Evolutionary conservation across 164 flowering plant genomes (phyloP).

Genomic region (Macadamia tetraphylla): DNA sequence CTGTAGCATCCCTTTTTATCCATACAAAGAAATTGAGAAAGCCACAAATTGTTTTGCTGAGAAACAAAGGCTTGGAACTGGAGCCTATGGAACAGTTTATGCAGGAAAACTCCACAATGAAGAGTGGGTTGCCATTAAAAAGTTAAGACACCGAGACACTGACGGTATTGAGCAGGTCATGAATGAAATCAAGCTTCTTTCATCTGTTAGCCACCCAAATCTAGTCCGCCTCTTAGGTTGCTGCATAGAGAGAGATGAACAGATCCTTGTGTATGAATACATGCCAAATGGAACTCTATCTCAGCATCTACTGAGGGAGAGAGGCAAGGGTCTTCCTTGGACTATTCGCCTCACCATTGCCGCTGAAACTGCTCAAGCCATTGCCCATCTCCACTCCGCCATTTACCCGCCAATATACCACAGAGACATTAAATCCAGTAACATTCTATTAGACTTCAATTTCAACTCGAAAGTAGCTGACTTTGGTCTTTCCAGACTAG

Average conservation of each 20-base stretch:
- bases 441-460: slow-evolving; percentile 63
- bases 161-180: slow-evolving; percentile 65
- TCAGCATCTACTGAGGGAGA: slow-evolving; percentile 71
- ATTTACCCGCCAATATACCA: slow-evolving; percentile 76
- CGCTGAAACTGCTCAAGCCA: slow-evolving; percentile 71
- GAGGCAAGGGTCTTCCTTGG: slow-evolving; percentile 66
- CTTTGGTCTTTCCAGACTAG: slow-evolving; percentile 84
- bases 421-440: slow-evolving; percentile 87
- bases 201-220: slow-evolving; percentile 76
- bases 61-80: slow-evolving; percentile 62
- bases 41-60: slow-evolving; percentile 72
- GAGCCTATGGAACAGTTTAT: slow-evolving; percentile 87
- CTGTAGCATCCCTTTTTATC: slow-evolving; percentile 48
- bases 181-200: slow-evolving; percentile 82
- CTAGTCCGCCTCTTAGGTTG: slow-evolving; percentile 85
- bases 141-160: slow-evolving; percentile 49
- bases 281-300: slow-evolving; percentile 89
- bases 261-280: slow-evolving; percentile 79
- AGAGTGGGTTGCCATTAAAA: slow-evolving; percentile 74
- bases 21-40: slow-evolving; percentile 70
- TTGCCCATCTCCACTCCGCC: slow-evolving; percentile 71
- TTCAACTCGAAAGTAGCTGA: slow-evolving; percentile 83
- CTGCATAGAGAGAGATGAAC: slow-evolving; percentile 61
- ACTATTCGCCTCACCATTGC: slow-evolving; percentile 65
- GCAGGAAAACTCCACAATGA: slow-evolving; percentile 59